phyloP scores from a whole-genome alignment of 2,329 filamentous ascomycete genomes.

The Claviceps cyperi region DNA sequence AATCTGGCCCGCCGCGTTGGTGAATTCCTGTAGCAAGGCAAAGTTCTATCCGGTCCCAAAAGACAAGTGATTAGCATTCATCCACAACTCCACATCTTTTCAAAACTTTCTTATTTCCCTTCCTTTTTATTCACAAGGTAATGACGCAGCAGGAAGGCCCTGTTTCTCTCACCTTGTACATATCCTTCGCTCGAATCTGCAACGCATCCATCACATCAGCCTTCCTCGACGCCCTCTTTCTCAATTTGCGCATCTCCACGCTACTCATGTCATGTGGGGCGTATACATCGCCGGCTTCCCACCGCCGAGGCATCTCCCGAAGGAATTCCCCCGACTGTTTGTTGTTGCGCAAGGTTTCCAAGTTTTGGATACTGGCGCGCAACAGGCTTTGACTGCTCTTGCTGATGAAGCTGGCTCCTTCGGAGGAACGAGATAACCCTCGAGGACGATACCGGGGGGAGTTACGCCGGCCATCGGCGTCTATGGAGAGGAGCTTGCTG shows the following conservation, averaged over 20 bases:
- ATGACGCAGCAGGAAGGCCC: too few relatives aligned
- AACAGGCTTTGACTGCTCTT: constrained; percentile 11
- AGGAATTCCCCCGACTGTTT: constrained; percentile 38
- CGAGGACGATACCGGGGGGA: background rate
- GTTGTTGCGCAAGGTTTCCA: constrained; percentile 18
- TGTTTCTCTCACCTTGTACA: constrained; percentile 60
- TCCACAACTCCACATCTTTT: background rate
- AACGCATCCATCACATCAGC: constrained; percentile 67
- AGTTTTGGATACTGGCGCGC: constrained; percentile 19
- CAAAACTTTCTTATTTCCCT: background rate
- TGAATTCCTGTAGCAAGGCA: constrained; percentile 77
- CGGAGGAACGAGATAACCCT: constrained; percentile 8
- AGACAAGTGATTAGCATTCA: background rate
- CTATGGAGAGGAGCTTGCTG: constrained; percentile 12
- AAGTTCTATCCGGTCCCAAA: constrained; percentile 53
- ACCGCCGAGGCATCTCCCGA: constrained; percentile 53
- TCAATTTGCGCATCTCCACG: constrained; percentile 72
- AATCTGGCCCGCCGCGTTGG: constrained; percentile 74
- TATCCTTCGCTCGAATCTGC: constrained; percentile 63
- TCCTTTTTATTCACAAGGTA: background rate
- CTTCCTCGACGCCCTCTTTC: constrained; percentile 38
- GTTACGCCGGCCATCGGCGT: constrained; percentile 9
- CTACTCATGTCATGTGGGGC: constrained; percentile 74
- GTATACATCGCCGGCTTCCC: constrained; percentile 72
- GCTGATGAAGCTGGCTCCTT: constrained; percentile 15